A percentile compares a stretch with the other conserved stretches of the same genome.
These are phyloP conservation scores for Plectosphaerella cucumerina DNA, from an alignment of 2,329 filamentous ascomycete species.

Conservation along the genomic window DNA sequence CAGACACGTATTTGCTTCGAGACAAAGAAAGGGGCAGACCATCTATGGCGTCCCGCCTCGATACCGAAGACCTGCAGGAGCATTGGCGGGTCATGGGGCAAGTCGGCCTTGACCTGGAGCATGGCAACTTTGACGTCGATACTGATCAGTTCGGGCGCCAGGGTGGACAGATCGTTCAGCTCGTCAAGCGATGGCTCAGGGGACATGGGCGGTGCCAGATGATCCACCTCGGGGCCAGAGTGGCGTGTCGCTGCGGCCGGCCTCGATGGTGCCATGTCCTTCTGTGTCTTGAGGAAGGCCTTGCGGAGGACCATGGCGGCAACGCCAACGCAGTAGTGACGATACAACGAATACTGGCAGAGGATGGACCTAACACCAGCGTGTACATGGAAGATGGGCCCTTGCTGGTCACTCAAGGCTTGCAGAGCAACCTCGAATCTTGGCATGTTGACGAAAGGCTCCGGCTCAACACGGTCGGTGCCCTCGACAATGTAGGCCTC, in stretches of 20 bases:
- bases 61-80: slow-evolving; percentile 86
- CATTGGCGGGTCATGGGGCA: slow-evolving; percentile 85
- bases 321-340: slow-evolving; percentile 85
- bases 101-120: slow-evolving; percentile 80
- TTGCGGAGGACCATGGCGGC: slow-evolving; percentile 71
- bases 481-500: slow-evolving; percentile 91
- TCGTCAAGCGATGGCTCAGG: slow-evolving; percentile 23
- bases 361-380: slow-evolving; percentile 75
- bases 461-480: slow-evolving; percentile 75
- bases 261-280: slow-evolving; percentile 23
- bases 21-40: slow-evolving; percentile 77
- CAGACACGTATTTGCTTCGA: slow-evolving; percentile 80
- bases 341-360: slow-evolving; percentile 87
- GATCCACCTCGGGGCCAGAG: slow-evolving; percentile 19
- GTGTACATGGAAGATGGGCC: slow-evolving; percentile 83
- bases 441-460: slow-evolving; percentile 83
- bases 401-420: slow-evolving; percentile 80
- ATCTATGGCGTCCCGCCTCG: slow-evolving; percentile 80
- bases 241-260: slow-evolving; percentile 18
- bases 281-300: slow-evolving; percentile 54
- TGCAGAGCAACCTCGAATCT: slow-evolving; percentile 83
- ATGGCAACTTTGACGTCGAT: slow-evolving; percentile 78
- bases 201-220: slow-evolving; percentile 32
- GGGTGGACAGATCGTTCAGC: slow-evolving; percentile 26
- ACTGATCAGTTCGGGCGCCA: slow-evolving; percentile 64